Conservation (phyloP, 2,329 filamentous ascomycete species). For the Talaromyces sp. region DNA sequence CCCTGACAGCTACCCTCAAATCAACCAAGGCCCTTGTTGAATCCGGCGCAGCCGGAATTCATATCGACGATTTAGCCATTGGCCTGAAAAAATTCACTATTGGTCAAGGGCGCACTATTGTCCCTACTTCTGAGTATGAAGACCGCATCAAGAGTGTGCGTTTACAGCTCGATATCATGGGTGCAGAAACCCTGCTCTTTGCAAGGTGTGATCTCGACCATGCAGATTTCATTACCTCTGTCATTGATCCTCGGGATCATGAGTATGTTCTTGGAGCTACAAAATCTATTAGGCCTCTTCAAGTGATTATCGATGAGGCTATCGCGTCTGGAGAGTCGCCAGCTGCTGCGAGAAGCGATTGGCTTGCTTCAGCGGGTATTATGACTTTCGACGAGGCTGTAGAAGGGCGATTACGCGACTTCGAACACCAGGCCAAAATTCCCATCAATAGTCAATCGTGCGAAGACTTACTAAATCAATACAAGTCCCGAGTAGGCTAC, state of each 20-base stretch:
- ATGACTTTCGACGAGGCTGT: neutral
- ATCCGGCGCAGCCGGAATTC: neutral
- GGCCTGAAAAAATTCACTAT: conserved; percentile 1
- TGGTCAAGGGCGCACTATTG: neutral
- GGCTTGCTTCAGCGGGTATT: neutral
- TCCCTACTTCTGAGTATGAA: neutral
- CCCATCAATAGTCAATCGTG: too few relatives aligned
- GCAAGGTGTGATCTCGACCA: neutral
- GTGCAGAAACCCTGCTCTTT: neutral
- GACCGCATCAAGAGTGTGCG: neutral
- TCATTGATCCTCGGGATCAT: neutral
- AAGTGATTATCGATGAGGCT: neutral
- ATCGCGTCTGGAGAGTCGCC: neutral
- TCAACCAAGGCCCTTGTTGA: neutral
- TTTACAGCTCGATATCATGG: neutral
- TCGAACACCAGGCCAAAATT: too few relatives aligned
- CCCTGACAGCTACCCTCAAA: neutral
- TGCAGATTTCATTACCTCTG: neutral
- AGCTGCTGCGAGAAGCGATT: neutral
- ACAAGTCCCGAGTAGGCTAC: too few relatives aligned
- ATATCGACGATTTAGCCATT: neutral
- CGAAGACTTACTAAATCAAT: too few relatives aligned
- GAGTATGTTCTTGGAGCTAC: neutral
- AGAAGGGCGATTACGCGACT: too few relatives aligned
- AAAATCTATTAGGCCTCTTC: neutral